Evolutionary conservation across 2,329 filamentous ascomycete species (phyloP).

Genomic region (Bimuria novae-zelandiae): DNA sequence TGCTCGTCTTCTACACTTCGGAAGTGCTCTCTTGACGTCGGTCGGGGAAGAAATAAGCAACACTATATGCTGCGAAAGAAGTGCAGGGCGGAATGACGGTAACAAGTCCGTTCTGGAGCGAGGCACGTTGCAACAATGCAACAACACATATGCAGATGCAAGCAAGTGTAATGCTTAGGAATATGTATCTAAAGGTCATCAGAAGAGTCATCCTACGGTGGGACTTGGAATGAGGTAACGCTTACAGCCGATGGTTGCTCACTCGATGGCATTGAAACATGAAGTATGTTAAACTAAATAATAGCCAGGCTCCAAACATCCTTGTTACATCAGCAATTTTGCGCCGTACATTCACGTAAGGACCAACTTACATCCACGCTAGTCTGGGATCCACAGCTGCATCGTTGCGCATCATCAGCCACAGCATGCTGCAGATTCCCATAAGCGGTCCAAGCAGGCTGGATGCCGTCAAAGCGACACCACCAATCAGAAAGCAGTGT

Average conservation of each 20-base stretch:
- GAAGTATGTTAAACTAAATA: conserved; percentile 16
- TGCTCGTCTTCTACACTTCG: neutral
- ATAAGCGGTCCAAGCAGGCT: conserved; percentile 19
- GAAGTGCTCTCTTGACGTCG: neutral
- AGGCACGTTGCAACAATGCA: neutral
- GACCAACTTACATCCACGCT: conserved; percentile 21
- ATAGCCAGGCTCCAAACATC: conserved; percentile 21
- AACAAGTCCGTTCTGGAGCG: neutral
- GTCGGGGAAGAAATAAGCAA: neutral
- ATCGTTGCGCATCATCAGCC: conserved; percentile 27
- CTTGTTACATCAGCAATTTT: conserved; percentile 4
- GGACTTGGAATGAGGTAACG: neutral
- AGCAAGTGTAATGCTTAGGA: neutral
- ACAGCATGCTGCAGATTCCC: conserved; percentile 22
- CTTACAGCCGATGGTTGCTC: conserved; percentile 16
- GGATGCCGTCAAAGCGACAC: neutral
- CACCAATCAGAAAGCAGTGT: conserved; percentile 6
- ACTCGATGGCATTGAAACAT: conserved; percentile 17
- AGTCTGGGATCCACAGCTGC: conserved; percentile 14
- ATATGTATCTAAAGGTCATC: neutral
- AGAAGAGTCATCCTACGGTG: neutral
- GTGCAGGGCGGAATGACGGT: neutral
- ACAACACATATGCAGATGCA: neutral
- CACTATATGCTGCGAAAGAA: neutral
- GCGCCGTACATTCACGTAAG: too few relatives aligned